Percentiles rank a stretch among this genome's conserved stretches.
phyloP scores from a whole-genome alignment of 345 rosid genomes.

The Rhizophora apiculata region DNA sequence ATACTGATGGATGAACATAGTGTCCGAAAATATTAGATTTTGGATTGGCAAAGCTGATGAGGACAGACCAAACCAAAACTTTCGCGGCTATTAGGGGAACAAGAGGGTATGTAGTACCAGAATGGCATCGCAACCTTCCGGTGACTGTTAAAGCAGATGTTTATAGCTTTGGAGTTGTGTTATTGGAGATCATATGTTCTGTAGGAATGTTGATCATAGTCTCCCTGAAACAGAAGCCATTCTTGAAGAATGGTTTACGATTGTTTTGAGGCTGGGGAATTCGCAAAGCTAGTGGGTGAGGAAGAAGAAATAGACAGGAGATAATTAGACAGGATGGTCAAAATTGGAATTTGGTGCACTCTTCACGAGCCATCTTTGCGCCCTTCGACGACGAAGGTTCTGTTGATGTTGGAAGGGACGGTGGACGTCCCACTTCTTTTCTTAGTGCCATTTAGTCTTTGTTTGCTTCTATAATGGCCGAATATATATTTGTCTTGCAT shows the following conservation, averaged over 20 bases:
- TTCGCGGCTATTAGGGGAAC: slow-evolving; percentile 22
- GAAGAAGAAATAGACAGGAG: slow-evolving; percentile 17
- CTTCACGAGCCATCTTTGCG: too few species aligned
- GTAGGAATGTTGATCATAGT: slow-evolving; percentile 3
- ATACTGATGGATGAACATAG: too few species aligned
- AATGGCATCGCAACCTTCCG: slow-evolving; percentile 29
- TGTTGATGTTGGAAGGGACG: slow-evolving; percentile 15
- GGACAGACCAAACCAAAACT: slow-evolving; percentile 29
- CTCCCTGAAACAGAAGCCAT: background rate
- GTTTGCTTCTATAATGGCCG: background rate
- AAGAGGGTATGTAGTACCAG: slow-evolving; percentile 28
- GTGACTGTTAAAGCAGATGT: slow-evolving; percentile 34
- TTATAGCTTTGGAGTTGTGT: slow-evolving; percentile 33
- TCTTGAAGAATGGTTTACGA: slow-evolving; percentile 24
- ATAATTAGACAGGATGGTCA: slow-evolving; percentile 4
- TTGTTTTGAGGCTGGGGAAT: slow-evolving; percentile 14
- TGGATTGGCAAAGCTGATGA: slow-evolving; percentile 6
- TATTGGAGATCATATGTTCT: slow-evolving; percentile 25
- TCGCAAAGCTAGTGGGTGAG: slow-evolving; percentile 1
- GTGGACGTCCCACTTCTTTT: slow-evolving; percentile 22
- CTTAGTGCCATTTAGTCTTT: slow-evolving; percentile 1
- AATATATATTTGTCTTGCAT: too few species aligned
- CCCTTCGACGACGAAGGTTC: too few species aligned
- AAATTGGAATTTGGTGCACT: too few species aligned
- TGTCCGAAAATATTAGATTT: too few species aligned